Evolutionary conservation across 306 rosid species (phyloP).

Genomic region (Ziziphus jujuba): DNA sequence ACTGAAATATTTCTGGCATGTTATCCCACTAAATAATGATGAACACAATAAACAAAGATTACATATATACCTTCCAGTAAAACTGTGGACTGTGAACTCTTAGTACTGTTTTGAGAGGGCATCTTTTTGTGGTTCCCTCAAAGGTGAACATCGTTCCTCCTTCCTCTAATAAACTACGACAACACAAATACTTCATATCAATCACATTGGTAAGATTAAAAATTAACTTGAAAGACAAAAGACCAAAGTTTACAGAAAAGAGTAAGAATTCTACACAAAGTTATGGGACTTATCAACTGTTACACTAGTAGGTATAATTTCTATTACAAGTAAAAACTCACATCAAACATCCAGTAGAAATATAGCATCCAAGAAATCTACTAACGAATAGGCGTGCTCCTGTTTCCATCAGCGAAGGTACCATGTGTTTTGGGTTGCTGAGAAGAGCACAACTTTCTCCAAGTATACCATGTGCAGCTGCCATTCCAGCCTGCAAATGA

Average conservation of each 20-base stretch:
- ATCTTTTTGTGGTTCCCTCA: slow-evolving; percentile 58
- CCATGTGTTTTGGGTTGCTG: slow-evolving; percentile 86
- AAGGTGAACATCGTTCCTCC: slow-evolving; percentile 84
- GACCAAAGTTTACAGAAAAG: too few species aligned
- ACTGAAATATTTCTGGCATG: not conserved
- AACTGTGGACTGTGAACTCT: slow-evolving; percentile 77
- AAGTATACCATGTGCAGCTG: slow-evolving; percentile 66
- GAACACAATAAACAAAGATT: not conserved
- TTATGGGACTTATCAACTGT: too few species aligned
- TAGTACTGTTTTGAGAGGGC: slow-evolving; percentile 44
- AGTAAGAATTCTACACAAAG: too few species aligned
- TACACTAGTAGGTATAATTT: not conserved
- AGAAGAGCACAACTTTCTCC: slow-evolving; percentile 51
- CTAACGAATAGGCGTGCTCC: slow-evolving; percentile 72
- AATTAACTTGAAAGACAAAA: too few species aligned
- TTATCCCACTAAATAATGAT: not conserved
- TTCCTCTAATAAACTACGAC: slow-evolving; percentile 70
- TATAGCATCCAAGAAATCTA: slow-evolving; percentile 56
- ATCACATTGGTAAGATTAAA: too few species aligned
- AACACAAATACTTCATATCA: slow-evolving; percentile 10
- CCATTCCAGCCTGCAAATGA: slow-evolving; percentile 75
- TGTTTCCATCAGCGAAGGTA: slow-evolving; percentile 68
- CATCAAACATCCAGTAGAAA: slow-evolving; percentile 72
- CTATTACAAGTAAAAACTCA: slow-evolving; percentile 42
- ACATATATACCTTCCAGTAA: slow-evolving; percentile 71